Evolutionary conservation across 2,329 filamentous ascomycete genomes (phyloP).

Genomic region (Herpomyces periplanetae): DNA sequence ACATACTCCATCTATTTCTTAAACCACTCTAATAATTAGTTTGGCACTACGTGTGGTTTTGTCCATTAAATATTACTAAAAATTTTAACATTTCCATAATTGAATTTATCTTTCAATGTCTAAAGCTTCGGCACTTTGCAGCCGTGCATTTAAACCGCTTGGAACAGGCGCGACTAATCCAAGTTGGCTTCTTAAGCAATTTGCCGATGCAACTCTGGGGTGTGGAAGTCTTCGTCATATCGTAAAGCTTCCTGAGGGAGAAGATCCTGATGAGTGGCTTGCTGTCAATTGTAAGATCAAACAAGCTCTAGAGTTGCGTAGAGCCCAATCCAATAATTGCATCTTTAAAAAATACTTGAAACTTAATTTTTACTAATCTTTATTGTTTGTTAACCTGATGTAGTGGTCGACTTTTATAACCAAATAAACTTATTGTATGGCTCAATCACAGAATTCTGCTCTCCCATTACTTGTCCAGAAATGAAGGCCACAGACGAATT

Average conservation of each 20-base stretch:
- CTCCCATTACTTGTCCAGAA: conserved; percentile 75
- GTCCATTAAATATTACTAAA: too few species aligned
- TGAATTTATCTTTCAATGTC: too few species aligned
- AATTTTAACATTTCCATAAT: too few species aligned
- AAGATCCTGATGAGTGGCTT: conserved; percentile 90
- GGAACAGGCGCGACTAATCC: too few species aligned
- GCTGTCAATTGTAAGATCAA: conserved; percentile 83
- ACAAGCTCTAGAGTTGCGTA: too few species aligned
- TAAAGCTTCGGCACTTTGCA: too few species aligned
- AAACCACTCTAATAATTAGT: too few species aligned
- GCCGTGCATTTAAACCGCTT: too few species aligned
- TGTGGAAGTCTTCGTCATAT: conserved; percentile 82
- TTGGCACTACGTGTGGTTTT: too few species aligned
- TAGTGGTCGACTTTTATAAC: conserved; percentile 99
- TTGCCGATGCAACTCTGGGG: conserved; percentile 81
- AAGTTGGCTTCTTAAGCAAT: conserved; percentile 85
- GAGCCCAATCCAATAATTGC: too few species aligned
- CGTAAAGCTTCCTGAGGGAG: conserved; percentile 79
- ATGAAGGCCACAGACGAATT: conserved; percentile 99
- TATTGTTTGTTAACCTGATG: conserved; percentile 1
- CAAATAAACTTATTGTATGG: conserved; percentile 97
- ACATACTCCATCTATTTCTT: too few species aligned
- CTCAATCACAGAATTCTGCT: conserved; percentile 96
- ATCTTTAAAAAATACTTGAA: conserved; percentile 1
- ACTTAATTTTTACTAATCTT: conserved; percentile 6